phyloP scores from a whole-genome alignment of 139 green algal species.

The Volvox reticuliferus region DNA sequence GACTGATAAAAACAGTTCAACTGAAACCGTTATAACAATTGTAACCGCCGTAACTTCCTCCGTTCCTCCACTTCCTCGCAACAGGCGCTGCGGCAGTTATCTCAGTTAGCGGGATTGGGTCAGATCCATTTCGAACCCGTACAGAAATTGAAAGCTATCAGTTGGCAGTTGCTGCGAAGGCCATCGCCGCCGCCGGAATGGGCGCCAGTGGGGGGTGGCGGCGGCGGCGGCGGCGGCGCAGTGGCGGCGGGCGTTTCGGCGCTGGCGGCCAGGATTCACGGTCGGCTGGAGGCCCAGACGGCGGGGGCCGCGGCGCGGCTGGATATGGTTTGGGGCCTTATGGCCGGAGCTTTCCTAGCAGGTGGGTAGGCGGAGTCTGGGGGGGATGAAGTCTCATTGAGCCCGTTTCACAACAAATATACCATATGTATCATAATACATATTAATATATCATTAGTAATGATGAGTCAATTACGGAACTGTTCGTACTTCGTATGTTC shows the following conservation, averaged over 20 bases:
- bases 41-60: no score
- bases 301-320: slow-evolving; percentile 42
- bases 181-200: background rate
- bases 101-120: slow-evolving; percentile 61
- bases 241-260: background rate
- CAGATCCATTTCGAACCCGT: slow-evolving; percentile 76
- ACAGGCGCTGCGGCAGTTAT: slow-evolving; percentile 66
- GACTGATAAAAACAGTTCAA: no score
- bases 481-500: no score
- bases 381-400: no score
- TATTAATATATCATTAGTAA: no score
- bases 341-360: slow-evolving; percentile 34
- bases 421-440: no score
- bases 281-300: slow-evolving; percentile 28
- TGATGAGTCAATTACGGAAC: no score
- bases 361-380: slow-evolving; percentile 1
- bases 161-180: slow-evolving; percentile 20
- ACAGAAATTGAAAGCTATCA: background rate
- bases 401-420: no score
- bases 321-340: slow-evolving; percentile 57
- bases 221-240: background rate
- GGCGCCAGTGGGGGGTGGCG: background rate
- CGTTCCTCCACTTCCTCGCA: background rate
- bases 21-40: no score
- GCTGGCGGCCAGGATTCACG: slow-evolving; percentile 27